phyloP scores from a whole-genome alignment of 2,329 filamentous ascomycete species.

The Mycocentrospora acerina region DNA sequence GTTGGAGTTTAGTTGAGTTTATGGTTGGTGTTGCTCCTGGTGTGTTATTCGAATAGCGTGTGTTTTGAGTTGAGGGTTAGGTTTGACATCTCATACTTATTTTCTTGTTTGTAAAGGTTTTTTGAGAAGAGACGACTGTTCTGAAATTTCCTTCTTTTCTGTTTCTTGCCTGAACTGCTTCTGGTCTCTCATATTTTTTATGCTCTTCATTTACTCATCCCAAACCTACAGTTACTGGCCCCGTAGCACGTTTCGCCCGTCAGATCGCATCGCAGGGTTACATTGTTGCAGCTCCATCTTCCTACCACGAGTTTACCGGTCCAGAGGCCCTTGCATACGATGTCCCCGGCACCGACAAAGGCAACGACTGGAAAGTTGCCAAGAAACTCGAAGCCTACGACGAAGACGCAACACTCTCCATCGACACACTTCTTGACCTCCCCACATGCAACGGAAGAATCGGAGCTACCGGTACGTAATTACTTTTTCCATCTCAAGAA shows the following conservation, averaged over 20 bases:
- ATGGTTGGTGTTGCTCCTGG: no score
- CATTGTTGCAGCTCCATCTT: conserved; percentile 86
- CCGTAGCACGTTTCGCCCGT: conserved; percentile 83
- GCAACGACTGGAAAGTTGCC: conserved; percentile 81
- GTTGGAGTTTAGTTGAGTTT: no score
- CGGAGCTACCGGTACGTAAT: conserved; percentile 35
- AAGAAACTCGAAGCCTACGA: conserved; percentile 89
- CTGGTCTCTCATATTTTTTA: neutral
- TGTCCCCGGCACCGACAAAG: conserved; percentile 80
- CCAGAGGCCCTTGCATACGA: conserved; percentile 85
- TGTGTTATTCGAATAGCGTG: no score
- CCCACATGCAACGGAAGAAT: conserved; percentile 70
- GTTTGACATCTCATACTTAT: no score
- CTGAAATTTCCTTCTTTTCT: neutral
- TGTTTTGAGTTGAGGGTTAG: no score
- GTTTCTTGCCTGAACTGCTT: no score
- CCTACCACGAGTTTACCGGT: conserved; percentile 90
- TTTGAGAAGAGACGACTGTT: neutral
- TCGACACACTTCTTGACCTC: conserved; percentile 45
- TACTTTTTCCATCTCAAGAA: neutral
- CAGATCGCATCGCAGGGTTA: conserved; percentile 93
- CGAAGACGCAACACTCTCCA: conserved; percentile 51
- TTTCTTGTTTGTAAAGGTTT: no score
- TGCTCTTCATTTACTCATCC: conserved; percentile 1
- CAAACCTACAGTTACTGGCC: conserved; percentile 68